Evolutionary conservation across 768 basidiomycete genomes (phyloP).

Genomic region (Xerocomellus intermedius): DNA sequence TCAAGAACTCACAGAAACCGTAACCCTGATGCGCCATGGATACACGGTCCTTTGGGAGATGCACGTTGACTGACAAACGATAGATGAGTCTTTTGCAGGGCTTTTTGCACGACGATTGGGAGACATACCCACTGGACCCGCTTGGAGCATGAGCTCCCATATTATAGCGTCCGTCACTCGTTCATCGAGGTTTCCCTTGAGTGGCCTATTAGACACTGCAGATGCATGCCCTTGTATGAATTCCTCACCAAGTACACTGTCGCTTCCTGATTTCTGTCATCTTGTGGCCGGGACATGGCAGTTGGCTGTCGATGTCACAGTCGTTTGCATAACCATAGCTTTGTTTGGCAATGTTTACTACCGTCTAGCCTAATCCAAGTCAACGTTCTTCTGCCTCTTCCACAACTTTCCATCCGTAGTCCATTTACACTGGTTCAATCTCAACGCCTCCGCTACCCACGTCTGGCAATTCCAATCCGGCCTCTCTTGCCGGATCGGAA

Average conservation of each 20-base stretch:
- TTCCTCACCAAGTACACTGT: slow-evolving; percentile 75
- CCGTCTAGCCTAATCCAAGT: too few relatives aligned
- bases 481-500: too few relatives aligned
- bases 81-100: neutral
- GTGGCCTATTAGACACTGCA: neutral
- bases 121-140: slow-evolving; percentile 92
- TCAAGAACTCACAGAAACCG: slow-evolving; percentile 99
- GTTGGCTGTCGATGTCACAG: neutral
- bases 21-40: slow-evolving; percentile 99
- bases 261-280: slow-evolving; percentile 89
- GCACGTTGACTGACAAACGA: slow-evolving; percentile 76
- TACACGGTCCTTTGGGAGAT: slow-evolving; percentile 96
- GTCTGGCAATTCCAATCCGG: too few relatives aligned
- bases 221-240: neutral
- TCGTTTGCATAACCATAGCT: too few relatives aligned
- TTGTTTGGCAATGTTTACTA: too few relatives aligned
- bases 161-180: slow-evolving; percentile 89
- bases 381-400: too few relatives aligned
- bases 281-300: slow-evolving; percentile 56
- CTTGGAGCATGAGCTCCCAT: slow-evolving; percentile 99
- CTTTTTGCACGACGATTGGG: neutral
- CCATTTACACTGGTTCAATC: too few relatives aligned
- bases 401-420: too few relatives aligned
- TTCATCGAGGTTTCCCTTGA: slow-evolving; percentile 94
- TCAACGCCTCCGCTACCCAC: too few relatives aligned